Conservation (phyloP, 257 asterid genomes). For the Oldenlandia corymbosa region DNA sequence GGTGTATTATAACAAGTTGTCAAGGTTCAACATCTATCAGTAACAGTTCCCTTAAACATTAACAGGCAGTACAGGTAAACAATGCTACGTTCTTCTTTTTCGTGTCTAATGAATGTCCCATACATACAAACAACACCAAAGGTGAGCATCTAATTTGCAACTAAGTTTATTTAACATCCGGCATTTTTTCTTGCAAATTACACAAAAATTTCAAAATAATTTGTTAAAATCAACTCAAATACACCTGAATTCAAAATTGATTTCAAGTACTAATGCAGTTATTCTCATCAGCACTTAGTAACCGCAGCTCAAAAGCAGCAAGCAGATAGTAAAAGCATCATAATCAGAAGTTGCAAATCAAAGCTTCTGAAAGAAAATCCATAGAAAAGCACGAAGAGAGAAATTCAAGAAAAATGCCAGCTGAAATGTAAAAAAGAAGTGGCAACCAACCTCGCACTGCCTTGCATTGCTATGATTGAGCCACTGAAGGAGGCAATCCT, state of each 20-base stretch:
- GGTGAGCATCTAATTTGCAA: background rate
- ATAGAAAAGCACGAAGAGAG: background rate
- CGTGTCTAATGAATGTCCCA: too few relatives aligned
- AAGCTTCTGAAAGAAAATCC: background rate
- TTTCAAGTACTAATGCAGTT: too few relatives aligned
- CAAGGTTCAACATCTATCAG: too few relatives aligned
- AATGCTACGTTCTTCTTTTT: too few relatives aligned
- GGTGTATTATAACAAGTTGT: too few relatives aligned
- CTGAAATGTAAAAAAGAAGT: background rate
- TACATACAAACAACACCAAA: background rate
- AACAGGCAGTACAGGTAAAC: too few relatives aligned
- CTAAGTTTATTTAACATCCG: background rate
- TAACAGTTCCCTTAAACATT: too few relatives aligned
- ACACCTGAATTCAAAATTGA: background rate
- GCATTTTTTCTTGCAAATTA: background rate
- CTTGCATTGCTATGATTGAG: slow-evolving; percentile 98
- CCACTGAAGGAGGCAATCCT: slow-evolving; percentile 98
- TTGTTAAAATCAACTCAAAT: background rate
- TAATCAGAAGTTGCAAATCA: background rate
- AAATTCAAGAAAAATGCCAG: background rate
- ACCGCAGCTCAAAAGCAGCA: background rate
- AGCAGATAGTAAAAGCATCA: background rate
- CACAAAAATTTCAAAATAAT: background rate
- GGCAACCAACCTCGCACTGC: slow-evolving; percentile 76
- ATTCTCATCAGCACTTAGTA: background rate